Percentiles rank a stretch among this genome's conserved stretches.
Conservation (phyloP, 345 rosid genomes). For the Camelina hispida region DNA sequence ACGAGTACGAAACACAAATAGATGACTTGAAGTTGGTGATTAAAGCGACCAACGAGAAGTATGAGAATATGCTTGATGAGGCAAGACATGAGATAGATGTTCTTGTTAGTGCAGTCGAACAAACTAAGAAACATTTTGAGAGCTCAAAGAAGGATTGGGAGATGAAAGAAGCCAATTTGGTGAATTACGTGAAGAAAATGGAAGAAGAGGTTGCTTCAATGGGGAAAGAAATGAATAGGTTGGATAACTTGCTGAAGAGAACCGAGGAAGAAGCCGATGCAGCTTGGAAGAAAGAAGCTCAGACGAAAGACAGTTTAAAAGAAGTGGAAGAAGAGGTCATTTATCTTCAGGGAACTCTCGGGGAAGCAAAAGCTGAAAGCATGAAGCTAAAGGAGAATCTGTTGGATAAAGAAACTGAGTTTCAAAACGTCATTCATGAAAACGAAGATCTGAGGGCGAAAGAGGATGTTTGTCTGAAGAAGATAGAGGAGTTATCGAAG, state of each 20-base stretch:
- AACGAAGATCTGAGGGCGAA: conserved; percentile 73
- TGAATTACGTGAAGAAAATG: conserved; percentile 59
- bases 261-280: conserved; percentile 77
- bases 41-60: conserved; percentile 79
- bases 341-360: conserved; percentile 76
- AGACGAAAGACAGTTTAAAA: conserved; percentile 68
- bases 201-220: conserved; percentile 71
- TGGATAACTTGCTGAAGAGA: conserved; percentile 67
- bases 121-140: conserved; percentile 63
- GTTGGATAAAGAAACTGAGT: conserved; percentile 84
- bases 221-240: conserved; percentile 74
- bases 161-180: conserved; percentile 67
- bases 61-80: conserved; percentile 76
- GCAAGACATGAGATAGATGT: conserved; percentile 72
- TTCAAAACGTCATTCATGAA: conserved; percentile 67
- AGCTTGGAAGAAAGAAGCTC: conserved; percentile 71
- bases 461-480: conserved; percentile 63
- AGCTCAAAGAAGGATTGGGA: conserved; percentile 79
- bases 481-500: conserved; percentile 78
- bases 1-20: conserved; percentile 74
- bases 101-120: conserved; percentile 55
- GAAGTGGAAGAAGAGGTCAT: conserved; percentile 85
- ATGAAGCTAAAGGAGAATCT: conserved; percentile 73
- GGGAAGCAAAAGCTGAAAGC: conserved; percentile 70
- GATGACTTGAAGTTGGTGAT: conserved; percentile 79